phyloP scores from a whole-genome alignment of 2,329 filamentous ascomycete species.

The Penicillium sclerotiorum region DNA sequence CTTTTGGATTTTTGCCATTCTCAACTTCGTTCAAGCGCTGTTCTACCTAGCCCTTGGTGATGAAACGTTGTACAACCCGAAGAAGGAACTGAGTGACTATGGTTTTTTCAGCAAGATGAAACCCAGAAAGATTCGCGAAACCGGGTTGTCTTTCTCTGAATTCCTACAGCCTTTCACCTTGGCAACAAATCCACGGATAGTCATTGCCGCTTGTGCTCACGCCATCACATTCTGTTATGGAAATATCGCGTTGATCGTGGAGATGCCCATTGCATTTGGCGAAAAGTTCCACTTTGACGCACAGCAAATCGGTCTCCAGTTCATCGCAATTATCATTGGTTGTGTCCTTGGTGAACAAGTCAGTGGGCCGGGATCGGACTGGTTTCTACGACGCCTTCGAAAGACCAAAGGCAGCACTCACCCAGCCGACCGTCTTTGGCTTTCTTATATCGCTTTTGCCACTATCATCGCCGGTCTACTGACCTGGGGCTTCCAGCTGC shows the following conservation, averaged over 20 bases:
- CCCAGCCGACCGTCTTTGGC: conserved; percentile 59
- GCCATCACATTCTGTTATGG: conserved; percentile 59
- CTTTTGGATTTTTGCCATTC: conserved; percentile 60
- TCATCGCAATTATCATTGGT: conserved; percentile 60
- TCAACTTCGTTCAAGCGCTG: conserved; percentile 57
- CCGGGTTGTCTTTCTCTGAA: conserved; percentile 48
- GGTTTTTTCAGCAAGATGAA: conserved; percentile 37
- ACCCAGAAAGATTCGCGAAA: conserved; percentile 50
- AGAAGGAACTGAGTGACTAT: conserved; percentile 38
- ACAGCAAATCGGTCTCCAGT: conserved; percentile 61
- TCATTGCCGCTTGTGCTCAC: conserved; percentile 56
- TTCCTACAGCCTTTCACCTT: conserved; percentile 55
- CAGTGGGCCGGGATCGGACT: conserved; percentile 56
- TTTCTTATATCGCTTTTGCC: conserved; percentile 57
- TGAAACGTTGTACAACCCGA: conserved; percentile 56
- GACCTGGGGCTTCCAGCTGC: conserved; percentile 57
- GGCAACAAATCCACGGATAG: conserved; percentile 46
- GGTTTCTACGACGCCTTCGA: conserved; percentile 50
- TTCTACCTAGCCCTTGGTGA: conserved; percentile 56
- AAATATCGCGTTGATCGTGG: conserved; percentile 57
- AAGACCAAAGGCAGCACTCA: conserved; percentile 33
- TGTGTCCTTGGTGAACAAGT: conserved; percentile 61
- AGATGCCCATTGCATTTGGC: conserved; percentile 61
- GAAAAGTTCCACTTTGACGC: conserved; percentile 59
- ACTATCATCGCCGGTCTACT: conserved; percentile 57